These are phyloP conservation scores for Phanerochaete carnosa DNA, from an alignment of 768 basidiomycete species.

Conservation along the genomic window DNA sequence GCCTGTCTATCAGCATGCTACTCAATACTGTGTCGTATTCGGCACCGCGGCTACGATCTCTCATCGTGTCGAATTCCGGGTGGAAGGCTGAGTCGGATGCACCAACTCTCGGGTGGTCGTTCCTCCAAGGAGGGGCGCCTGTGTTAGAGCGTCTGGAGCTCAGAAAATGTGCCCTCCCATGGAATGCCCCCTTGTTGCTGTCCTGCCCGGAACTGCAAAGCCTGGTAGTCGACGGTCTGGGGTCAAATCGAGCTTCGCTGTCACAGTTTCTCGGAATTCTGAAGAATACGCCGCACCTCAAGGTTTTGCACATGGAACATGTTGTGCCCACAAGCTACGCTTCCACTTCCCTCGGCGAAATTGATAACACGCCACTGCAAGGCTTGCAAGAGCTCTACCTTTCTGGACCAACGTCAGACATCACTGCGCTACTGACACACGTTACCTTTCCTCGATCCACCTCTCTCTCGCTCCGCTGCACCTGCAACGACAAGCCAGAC, in stretches of 20 bases:
- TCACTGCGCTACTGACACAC: neutral
- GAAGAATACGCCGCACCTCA: neutral
- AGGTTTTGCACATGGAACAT: neutral
- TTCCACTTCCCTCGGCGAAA: neutral
- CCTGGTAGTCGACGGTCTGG: neutral
- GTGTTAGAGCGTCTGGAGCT: conserved; percentile 6
- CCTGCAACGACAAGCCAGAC: neutral
- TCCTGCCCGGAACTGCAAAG: neutral
- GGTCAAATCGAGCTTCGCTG: neutral
- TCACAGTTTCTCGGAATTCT: conserved; percentile 1
- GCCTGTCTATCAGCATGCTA: neutral
- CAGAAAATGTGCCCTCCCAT: neutral
- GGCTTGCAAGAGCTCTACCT: neutral
- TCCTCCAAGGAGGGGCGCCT: conserved; percentile 7
- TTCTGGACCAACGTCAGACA: neutral
- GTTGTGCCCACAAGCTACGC: neutral
- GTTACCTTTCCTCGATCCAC: neutral
- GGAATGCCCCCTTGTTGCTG: conserved; percentile 6
- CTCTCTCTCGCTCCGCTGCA: neutral
- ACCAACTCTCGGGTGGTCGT: neutral
- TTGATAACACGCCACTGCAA: neutral
- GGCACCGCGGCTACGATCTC: conserved; percentile 1
- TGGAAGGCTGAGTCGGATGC: neutral
- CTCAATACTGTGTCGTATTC: neutral
- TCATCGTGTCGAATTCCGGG: neutral